phyloP scores from a whole-genome alignment of 1,284 basidiomycete genomes.

The Cryptococcus deneoformans region DNA sequence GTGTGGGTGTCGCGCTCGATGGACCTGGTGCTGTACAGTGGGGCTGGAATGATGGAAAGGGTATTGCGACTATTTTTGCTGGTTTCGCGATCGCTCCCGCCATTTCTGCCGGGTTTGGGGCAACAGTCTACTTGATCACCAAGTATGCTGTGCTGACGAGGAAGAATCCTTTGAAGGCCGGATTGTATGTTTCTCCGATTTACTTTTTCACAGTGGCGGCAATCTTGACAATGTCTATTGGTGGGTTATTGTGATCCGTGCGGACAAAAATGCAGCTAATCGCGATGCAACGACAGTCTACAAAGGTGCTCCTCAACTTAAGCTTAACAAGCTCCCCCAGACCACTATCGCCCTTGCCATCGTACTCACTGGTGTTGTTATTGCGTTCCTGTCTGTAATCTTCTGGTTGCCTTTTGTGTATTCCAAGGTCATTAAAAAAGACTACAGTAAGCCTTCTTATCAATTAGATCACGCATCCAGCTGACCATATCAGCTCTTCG shows the following conservation, averaged over 20 bases:
- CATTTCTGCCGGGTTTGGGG: slow-evolving; percentile 51
- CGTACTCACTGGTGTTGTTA: slow-evolving; percentile 48
- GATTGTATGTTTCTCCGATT: slow-evolving; percentile 46
- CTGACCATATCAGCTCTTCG: slow-evolving; percentile 22
- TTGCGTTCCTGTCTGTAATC: slow-evolving; percentile 48
- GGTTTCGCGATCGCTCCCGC: slow-evolving; percentile 49
- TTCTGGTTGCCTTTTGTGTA: slow-evolving; percentile 56
- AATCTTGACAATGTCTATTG: slow-evolving; percentile 46
- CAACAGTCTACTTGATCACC: slow-evolving; percentile 50
- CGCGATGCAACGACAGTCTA: slow-evolving; percentile 20
- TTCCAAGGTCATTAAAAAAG: slow-evolving; percentile 52
- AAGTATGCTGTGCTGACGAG: slow-evolving; percentile 50
- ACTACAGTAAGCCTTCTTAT: slow-evolving; percentile 41
- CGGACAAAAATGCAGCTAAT: background rate
- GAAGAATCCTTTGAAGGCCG: slow-evolving; percentile 44
- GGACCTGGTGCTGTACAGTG: slow-evolving; percentile 50
- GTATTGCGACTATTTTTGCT: slow-evolving; percentile 51
- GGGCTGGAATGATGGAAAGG: slow-evolving; percentile 55
- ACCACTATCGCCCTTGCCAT: slow-evolving; percentile 50
- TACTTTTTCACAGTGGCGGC: slow-evolving; percentile 51
- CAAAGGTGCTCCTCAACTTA: slow-evolving; percentile 49
- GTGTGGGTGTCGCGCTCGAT: slow-evolving; percentile 53
- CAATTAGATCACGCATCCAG: background rate
- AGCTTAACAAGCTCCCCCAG: slow-evolving; percentile 43
- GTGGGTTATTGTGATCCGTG: slow-evolving; percentile 9